These are phyloP conservation scores for Agastache rugosa DNA, from an alignment of 257 asterid genomes.

Conservation along the genomic window DNA sequence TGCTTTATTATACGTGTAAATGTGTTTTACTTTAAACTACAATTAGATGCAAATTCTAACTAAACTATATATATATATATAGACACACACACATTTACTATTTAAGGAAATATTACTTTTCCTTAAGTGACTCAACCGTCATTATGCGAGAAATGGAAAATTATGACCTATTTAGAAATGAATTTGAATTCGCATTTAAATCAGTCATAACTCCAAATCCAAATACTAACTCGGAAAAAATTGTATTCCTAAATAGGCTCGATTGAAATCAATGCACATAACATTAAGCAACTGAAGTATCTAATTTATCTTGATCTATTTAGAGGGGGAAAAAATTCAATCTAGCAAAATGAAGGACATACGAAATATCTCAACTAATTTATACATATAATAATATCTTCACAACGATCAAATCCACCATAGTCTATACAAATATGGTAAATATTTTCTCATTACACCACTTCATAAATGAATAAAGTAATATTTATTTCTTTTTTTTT, in stretches of 20 bases:
- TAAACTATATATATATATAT: background rate
- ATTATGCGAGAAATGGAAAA: background rate
- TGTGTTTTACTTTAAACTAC: background rate
- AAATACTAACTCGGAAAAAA: background rate
- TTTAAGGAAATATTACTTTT: background rate
- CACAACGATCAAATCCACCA: background rate
- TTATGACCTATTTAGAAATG: background rate
- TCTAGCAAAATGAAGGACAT: background rate
- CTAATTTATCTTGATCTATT: background rate
- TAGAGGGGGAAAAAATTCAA: background rate
- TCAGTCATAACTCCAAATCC: background rate
- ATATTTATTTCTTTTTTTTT: background rate
- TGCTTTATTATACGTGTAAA: background rate
- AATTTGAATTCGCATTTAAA: background rate
- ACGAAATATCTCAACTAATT: background rate
- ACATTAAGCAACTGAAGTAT: background rate
- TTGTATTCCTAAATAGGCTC: background rate
- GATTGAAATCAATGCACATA: conserved; percentile 26
- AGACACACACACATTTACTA: background rate
- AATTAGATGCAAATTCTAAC: background rate
- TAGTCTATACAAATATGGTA: background rate
- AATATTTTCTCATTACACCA: background rate
- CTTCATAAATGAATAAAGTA: background rate
- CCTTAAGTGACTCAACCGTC: background rate
- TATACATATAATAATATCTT: background rate